A percentile compares a stretch with the other conserved stretches of the same genome.
These are phyloP conservation scores for Nothomitra cinnamomea DNA, from an alignment of 2,329 filamentous ascomycete species.

Conservation along the genomic window DNA sequence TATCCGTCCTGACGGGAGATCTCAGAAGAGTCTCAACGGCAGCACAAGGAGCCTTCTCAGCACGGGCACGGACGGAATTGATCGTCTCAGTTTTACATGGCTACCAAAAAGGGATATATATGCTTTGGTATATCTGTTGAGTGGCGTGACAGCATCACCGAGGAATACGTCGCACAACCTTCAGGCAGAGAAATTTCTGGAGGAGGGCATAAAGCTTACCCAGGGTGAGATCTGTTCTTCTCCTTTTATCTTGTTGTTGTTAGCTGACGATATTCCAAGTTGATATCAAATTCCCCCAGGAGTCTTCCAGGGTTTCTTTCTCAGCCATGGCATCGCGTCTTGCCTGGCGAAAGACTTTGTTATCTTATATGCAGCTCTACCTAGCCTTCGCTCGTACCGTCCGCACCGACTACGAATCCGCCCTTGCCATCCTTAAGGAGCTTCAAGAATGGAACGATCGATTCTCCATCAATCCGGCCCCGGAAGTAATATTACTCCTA, in stretches of 20 bases:
- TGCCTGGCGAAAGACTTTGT: slow-evolving; percentile 47
- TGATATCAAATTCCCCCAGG: not conserved
- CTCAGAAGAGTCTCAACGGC: slow-evolving; percentile 2
- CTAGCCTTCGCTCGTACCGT: slow-evolving; percentile 53
- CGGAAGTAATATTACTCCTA: slow-evolving; percentile 19
- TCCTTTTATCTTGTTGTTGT: not conserved
- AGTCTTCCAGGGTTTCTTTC: not conserved
- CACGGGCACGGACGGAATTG: slow-evolving; percentile 1
- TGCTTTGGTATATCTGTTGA: slow-evolving; percentile 40
- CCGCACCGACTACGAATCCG: slow-evolving; percentile 51
- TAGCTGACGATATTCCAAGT: not conserved
- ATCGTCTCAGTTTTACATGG: slow-evolving; percentile 35
- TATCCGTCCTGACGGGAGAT: slow-evolving; percentile 20
- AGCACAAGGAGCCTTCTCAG: slow-evolving; percentile 9
- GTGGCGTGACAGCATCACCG: slow-evolving; percentile 35
- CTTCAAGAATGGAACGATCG: slow-evolving; percentile 18
- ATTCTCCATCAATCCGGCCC: not conserved
- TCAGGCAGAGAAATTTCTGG: slow-evolving; percentile 37
- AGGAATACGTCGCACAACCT: slow-evolving; percentile 36
- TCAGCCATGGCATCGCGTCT: slow-evolving; percentile 25
- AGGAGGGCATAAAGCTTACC: slow-evolving; percentile 33
- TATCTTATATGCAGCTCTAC: slow-evolving; percentile 54
- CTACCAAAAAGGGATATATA: slow-evolving; percentile 42
- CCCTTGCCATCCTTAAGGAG: slow-evolving; percentile 36
- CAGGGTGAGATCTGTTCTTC: not conserved